These are phyloP conservation scores for Thyridium curvatum DNA, from an alignment of 2,329 filamentous ascomycete species.

Conservation along the genomic window DNA sequence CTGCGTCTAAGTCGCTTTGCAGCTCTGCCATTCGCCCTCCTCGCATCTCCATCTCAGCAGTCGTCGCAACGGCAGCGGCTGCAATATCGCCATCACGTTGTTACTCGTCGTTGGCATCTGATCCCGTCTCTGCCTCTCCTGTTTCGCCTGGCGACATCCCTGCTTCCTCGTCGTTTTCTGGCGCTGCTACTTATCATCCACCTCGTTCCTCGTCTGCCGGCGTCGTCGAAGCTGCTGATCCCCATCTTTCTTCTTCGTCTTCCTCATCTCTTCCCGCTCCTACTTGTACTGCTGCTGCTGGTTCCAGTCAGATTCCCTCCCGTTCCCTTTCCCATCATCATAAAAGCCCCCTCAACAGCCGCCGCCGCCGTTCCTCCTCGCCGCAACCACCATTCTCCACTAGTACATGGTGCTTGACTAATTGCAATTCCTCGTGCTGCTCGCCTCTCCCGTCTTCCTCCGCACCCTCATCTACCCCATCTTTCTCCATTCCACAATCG, in stretches of 20 bases:
- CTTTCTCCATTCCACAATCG: slow-evolving; percentile 15
- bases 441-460: slow-evolving; percentile 2
- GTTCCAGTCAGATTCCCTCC: not conserved
- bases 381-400: not conserved
- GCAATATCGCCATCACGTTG: too few species aligned
- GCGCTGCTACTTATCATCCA: not conserved
- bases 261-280: slow-evolving; percentile 2
- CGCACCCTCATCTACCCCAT: slow-evolving; percentile 5
- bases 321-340: not conserved
- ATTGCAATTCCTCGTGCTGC: not conserved
- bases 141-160: too few species aligned
- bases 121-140: too few species aligned
- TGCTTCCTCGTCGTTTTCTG: too few species aligned
- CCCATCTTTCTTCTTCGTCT: slow-evolving; percentile 1
- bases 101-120: too few species aligned
- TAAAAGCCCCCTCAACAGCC: too few species aligned
- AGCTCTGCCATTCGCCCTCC: too few species aligned
- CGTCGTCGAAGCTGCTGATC: too few species aligned
- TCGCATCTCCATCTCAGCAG: too few species aligned
- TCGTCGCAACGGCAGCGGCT: too few species aligned
- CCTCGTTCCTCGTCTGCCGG: not conserved
- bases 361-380: too few species aligned
- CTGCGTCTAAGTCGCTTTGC: too few species aligned
- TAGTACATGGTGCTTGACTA: not conserved
- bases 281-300: not conserved